These are phyloP conservation scores for Massarina eburnea DNA, from an alignment of 2,329 filamentous ascomycete species.

Conservation along the genomic window DNA sequence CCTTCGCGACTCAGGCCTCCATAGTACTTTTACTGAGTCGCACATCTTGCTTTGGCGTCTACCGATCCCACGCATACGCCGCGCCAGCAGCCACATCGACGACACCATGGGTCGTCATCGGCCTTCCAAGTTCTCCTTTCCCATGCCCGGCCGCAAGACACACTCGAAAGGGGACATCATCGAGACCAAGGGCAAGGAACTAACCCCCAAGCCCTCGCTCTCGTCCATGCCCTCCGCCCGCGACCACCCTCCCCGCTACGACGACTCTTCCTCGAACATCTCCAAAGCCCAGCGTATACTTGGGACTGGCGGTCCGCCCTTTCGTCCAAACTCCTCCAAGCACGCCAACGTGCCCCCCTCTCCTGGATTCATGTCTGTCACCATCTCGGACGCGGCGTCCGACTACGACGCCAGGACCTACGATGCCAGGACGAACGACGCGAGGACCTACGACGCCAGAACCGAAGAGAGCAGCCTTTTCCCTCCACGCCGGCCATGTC, in stretches of 20 bases:
- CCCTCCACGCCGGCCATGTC: slow-evolving; percentile 16
- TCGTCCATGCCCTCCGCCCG: slow-evolving; percentile 12
- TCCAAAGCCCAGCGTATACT: slow-evolving; percentile 43
- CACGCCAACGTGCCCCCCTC: slow-evolving; percentile 24
- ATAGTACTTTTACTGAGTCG: not conserved
- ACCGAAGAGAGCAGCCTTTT: slow-evolving; percentile 19
- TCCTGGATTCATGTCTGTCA: slow-evolving; percentile 35
- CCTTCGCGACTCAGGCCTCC: not conserved
- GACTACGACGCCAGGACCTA: slow-evolving; percentile 25
- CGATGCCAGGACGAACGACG: slow-evolving; percentile 23
- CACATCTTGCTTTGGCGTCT: not conserved
- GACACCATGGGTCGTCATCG: slow-evolving; percentile 32
- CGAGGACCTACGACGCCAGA: slow-evolving; percentile 20
- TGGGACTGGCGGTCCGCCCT: slow-evolving; percentile 36
- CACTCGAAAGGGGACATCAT: slow-evolving; percentile 20
- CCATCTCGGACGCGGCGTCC: slow-evolving; percentile 33
- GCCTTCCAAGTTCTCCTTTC: slow-evolving; percentile 42
- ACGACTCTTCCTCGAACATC: slow-evolving; percentile 4
- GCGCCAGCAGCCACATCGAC: slow-evolving; percentile 5
- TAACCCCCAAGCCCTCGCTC: slow-evolving; percentile 14
- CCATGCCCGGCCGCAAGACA: slow-evolving; percentile 35
- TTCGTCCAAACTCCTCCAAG: slow-evolving; percentile 25
- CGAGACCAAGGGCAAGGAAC: slow-evolving; percentile 11
- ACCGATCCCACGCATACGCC: slow-evolving; percentile 18
- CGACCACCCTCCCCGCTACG: slow-evolving; percentile 26